Evolutionary conservation across 257 asterid species (phyloP).

Genomic region (Cynanchum wilfordii): DNA sequence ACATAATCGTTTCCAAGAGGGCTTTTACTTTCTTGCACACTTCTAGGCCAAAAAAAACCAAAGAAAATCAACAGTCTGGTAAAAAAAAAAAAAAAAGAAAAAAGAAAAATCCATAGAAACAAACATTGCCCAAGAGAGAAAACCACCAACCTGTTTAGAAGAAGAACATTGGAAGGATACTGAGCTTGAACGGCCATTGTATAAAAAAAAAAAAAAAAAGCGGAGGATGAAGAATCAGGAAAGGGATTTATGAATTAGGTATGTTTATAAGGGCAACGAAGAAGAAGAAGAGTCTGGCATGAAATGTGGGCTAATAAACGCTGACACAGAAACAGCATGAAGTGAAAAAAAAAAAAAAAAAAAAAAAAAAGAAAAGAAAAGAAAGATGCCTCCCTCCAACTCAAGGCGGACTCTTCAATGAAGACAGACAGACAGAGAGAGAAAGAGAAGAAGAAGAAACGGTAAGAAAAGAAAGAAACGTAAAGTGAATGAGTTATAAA

Average conservation of each 20-base stretch:
- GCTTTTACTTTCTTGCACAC: slow-evolving; percentile 29
- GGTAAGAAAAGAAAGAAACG: slow-evolving; percentile 11
- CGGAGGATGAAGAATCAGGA: background rate
- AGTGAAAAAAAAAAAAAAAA: background rate
- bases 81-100: background rate
- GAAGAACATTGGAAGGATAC: slow-evolving; percentile 37
- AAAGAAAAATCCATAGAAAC: background rate
- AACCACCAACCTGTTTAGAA: slow-evolving; percentile 33
- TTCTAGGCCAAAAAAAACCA: slow-evolving; percentile 18
- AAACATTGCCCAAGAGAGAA: background rate
- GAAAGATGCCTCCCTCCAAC: slow-evolving; percentile 18
- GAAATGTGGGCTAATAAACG: slow-evolving; percentile 25
- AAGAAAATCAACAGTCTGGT: no score
- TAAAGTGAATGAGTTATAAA: slow-evolving; percentile 9
- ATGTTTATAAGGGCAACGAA: background rate
- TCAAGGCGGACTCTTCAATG: slow-evolving; percentile 27
- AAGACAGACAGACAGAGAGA: slow-evolving; percentile 4
- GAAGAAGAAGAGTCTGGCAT: background rate
- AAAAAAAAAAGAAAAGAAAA: slow-evolving; percentile 1
- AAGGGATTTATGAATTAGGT: background rate
- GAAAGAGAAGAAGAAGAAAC: background rate
- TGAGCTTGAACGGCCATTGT: slow-evolving; percentile 54
- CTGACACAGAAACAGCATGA: slow-evolving; percentile 32
- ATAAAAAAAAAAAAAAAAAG: background rate
- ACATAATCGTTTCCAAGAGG: slow-evolving; percentile 22